Evolutionary conservation across 345 rosid species (phyloP), one percentile per base, ranked within the genome.

Genomic region (Lumnitzera racemosa): DNA sequence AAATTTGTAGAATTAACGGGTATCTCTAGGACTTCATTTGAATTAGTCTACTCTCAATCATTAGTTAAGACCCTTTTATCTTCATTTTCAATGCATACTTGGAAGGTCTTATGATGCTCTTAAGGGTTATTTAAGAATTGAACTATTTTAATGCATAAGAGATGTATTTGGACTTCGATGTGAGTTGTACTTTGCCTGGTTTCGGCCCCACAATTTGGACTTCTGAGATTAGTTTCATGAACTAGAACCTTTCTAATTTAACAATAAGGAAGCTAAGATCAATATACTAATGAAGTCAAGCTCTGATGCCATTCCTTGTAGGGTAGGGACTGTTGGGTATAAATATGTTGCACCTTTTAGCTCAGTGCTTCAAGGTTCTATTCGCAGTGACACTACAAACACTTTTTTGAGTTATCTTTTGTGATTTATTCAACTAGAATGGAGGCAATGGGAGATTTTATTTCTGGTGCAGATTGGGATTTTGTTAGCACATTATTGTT

Each of bases 161-260:
- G 71, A 62, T 51, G 82, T 63, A 73, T 57, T 67, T 67, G 74
- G 77, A 67, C 78, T 27, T 29, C 1, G 20, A 47, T 69, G 65
- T 80, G 76, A 80, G 90, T 78, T 85, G 90, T 79, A 60, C 61
- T 75, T 58, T 55, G 81, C 74, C 76, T 69, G 85, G 69, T 74
- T 6, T 61, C 51, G 77, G 58, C 57, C 80, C 86, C 70, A 67
- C 74, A 53, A 61, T 29, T 29, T 74, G 72, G 83, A 81, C 85
- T 78, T 77, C 69, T 56, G 70, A 61, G 64, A 23, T 72, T 54
- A 54, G 78, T 74, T 76, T 54, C 49, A 52, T 75, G 77, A 61
- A 68, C 58, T 66, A 46, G 68, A 74, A 74, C 75, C 74, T 47
- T 29, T 76, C 74, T 74, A 61, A 74, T 79, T 70, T 5, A 58